Evolutionary conservation across 129 eudicot genomes (phyloP).

Genomic region (Flaveria bidentis): DNA sequence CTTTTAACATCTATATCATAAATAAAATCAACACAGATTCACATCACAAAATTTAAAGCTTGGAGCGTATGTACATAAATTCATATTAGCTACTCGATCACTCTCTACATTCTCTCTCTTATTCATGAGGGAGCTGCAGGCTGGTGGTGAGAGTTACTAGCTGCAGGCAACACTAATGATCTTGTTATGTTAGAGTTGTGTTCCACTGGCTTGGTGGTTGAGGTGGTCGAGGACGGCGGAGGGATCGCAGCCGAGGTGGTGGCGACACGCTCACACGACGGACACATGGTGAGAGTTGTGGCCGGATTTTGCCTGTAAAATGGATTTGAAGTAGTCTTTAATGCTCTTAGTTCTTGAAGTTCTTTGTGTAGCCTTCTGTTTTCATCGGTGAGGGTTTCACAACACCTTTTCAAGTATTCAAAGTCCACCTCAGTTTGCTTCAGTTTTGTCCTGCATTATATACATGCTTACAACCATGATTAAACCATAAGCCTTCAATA

Average conservation of each 20-base stretch:
- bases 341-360: constrained; percentile 68
- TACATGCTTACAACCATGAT: constrained; percentile 3
- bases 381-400: constrained; percentile 70
- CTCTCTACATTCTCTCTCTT: constrained; percentile 7
- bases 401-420: constrained; percentile 78
- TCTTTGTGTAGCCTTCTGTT: constrained; percentile 72
- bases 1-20: neutral
- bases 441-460: constrained; percentile 57
- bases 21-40: constrained; percentile 10
- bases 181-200: constrained; percentile 38
- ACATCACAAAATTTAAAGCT: constrained; percentile 24
- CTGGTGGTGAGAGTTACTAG: constrained; percentile 39
- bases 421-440: constrained; percentile 90
- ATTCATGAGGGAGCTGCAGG: constrained; percentile 59
- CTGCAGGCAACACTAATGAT: constrained; percentile 29
- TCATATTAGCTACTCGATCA: neutral
- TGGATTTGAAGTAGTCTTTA: constrained; percentile 55
- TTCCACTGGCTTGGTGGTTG: constrained; percentile 20
- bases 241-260: constrained; percentile 36
- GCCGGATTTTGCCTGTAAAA: constrained; percentile 76
- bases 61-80: constrained; percentile 31
- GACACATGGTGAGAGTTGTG: constrained; percentile 84
- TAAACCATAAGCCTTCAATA: too few species aligned
- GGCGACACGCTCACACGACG: constrained; percentile 85
- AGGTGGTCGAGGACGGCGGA: constrained; percentile 17